Evolutionary conservation across 352 stramenopile genomes (phyloP), one percentile per base, ranked within the genome.

Genomic region (Globisporangium barbulae): DNA sequence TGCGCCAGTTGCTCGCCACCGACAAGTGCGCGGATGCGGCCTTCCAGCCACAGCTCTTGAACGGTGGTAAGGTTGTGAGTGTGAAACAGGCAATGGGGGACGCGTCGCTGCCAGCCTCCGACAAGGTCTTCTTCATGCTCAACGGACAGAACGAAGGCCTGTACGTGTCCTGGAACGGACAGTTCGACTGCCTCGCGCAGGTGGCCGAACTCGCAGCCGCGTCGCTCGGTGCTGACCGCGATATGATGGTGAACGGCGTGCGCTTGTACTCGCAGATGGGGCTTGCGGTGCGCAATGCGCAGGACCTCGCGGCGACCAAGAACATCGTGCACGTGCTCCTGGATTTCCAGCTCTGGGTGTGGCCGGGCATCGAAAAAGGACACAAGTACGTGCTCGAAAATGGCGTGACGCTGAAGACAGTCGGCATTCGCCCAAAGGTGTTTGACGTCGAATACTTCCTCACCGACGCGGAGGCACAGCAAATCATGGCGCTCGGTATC

Each of bases 111-210:
- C 37, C n/a, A 28, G 58, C 70, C 13, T 61, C 71, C 7, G 73
- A 91, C 76, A 75, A 74, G 63, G 61, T 91, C 47, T 94, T 94
- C 60, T 87, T 94, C 71, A 86, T 94, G 78, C 81, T 94, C 65
- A 94, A 94, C 55, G 85, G 85, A 12, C 79, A 68, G 17, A 94
- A 93, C 55, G 77, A 92, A 35, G 85, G 85, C 8, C 59, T 94
- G 53, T 93, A 92, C 70, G 81, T 90, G 53, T 76, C 76, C 5
- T 94, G 82, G 81, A 93, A 91, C 62, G 79, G 85, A 15, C 62
- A 91, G 39, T 91, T 89, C 49, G 72, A 75, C 12, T 93, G 85
- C 48, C 52, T 93, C 19, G 66, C 66, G 2, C 60, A 71, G 25
- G 73, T 78, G 3, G 82, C 82, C 0, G 54, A 79, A 35, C 39